Evolutionary conservation across 306 rosid genomes (phyloP), one percentile per base, ranked within the genome.

Genomic region (Gynostemma pentaphyllum): DNA sequence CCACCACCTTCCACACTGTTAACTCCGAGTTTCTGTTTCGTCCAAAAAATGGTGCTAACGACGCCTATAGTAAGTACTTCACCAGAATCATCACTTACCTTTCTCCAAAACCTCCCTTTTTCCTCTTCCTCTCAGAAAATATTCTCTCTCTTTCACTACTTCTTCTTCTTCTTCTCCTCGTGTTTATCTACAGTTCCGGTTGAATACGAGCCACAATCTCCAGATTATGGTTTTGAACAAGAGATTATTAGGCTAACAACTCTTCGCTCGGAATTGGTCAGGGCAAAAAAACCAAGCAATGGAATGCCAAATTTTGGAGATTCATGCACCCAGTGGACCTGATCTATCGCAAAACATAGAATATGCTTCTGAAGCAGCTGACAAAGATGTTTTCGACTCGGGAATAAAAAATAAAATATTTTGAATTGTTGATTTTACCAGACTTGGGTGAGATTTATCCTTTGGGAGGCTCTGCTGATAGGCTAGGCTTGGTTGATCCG

Each of bases 391-490:
- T 62, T 49, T 45, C 47, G 32, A 42, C 45, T 50, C 69, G 62
- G 34, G 23, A 15, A 26, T 21, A 55, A 15, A 63, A 41, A 52
- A 60, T 56, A 52, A 39, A 49, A 61, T 42, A n/a, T 45, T 34
- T 10, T 74, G 69, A 16, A 34, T 11, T 62, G 70, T 71, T 75
- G 99, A 94, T 96, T 72, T 88, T 92, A 80, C 85, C 99, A 76
- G 84, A 79, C 83, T 87, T 92, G 63, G 99, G 96, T 73, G 99
- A 92, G 80, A 88, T 92, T 57, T 92, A 92, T 80, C 97, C 99
- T 61, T 71, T 92, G 87, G 99, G 96, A 78, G 99, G 99, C 64
- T 73, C 96, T 7, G 99, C 99, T 0, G 99, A 92, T 67, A 87
- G 99, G 82, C 99, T 92, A 62, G 94, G 87, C 51, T 80, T 88